These are phyloP conservation scores for Fusarium buharicum DNA, from an alignment of 2,329 filamentous ascomycete genomes.

Conservation along the genomic window DNA sequence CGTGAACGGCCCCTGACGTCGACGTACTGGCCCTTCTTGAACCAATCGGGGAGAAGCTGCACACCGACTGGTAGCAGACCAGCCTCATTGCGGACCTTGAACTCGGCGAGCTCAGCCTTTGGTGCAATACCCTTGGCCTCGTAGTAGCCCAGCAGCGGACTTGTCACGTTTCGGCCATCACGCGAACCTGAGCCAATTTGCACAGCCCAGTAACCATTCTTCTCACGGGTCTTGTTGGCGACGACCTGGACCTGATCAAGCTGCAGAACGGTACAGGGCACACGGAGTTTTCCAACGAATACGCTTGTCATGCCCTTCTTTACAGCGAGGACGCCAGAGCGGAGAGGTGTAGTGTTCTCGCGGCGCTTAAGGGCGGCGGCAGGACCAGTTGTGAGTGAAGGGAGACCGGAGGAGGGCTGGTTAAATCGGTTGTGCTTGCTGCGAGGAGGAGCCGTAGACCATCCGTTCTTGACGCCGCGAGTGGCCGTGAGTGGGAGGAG, in stretches of 20 bases:
- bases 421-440: slow-evolving; percentile 70
- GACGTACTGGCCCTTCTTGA: slow-evolving; percentile 88
- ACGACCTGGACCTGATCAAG: slow-evolving; percentile 92
- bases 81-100: slow-evolving; percentile 78
- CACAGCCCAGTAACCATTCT: slow-evolving; percentile 93
- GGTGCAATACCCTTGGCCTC: slow-evolving; percentile 83
- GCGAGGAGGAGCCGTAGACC: slow-evolving; percentile 65
- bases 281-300: slow-evolving; percentile 81
- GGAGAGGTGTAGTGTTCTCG: slow-evolving; percentile 68
- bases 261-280: slow-evolving; percentile 91
- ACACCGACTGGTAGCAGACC: slow-evolving; percentile 82
- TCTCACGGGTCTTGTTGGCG: slow-evolving; percentile 80
- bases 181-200: slow-evolving; percentile 85
- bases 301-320: slow-evolving; percentile 98
- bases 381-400: slow-evolving; percentile 65
- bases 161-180: slow-evolving; percentile 78
- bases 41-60: slow-evolving; percentile 86
- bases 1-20: slow-evolving; percentile 82
- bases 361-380: slow-evolving; percentile 69
- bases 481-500: slow-evolving; percentile 56
- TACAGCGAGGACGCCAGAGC: slow-evolving; percentile 83
- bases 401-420: slow-evolving; percentile 65
- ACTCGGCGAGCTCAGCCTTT: slow-evolving; percentile 86
- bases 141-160: slow-evolving; percentile 88
- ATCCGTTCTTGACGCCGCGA: slow-evolving; percentile 68